These are phyloP conservation scores for Cytospora leucostoma DNA, from an alignment of 2,329 filamentous ascomycete genomes.

Conservation along the genomic window DNA sequence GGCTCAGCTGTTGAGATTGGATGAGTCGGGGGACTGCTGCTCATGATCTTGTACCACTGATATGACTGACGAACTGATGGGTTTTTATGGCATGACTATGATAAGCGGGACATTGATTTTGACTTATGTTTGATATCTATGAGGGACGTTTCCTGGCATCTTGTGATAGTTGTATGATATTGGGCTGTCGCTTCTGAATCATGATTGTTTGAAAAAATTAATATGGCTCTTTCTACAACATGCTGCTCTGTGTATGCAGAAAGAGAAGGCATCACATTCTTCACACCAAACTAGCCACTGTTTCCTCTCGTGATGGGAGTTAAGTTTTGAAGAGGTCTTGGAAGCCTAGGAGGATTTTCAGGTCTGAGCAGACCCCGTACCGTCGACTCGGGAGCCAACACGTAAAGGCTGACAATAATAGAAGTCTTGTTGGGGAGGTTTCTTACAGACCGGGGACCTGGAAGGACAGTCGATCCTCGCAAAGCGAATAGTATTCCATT, in stretches of 20 bases:
- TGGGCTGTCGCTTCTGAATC: background rate
- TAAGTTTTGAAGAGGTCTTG: too few species aligned
- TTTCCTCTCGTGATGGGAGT: too few species aligned
- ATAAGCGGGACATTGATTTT: background rate
- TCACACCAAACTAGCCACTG: conserved; percentile 3
- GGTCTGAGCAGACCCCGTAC: too few species aligned
- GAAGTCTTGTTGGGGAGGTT: too few species aligned
- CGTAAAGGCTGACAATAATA: too few species aligned
- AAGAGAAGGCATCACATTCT: background rate
- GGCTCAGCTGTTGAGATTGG: conserved; percentile 12
- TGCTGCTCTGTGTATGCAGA: too few species aligned
- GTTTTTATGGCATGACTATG: background rate
- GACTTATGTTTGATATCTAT: background rate
- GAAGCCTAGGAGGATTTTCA: too few species aligned
- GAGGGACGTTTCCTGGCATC: background rate
- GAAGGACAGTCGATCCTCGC: background rate
- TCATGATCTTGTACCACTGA: background rate
- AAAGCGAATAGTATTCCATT: conserved; percentile 3
- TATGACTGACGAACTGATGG: conserved; percentile 7
- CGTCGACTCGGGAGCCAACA: too few species aligned
- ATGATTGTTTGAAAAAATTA: background rate
- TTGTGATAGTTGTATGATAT: background rate
- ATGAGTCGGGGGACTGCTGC: background rate
- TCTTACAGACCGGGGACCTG: background rate
- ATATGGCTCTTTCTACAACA: too few species aligned